Evolutionary conservation across 75 land plant species (phyloP).

Genomic region (Pseudotsuga menziesii): DNA sequence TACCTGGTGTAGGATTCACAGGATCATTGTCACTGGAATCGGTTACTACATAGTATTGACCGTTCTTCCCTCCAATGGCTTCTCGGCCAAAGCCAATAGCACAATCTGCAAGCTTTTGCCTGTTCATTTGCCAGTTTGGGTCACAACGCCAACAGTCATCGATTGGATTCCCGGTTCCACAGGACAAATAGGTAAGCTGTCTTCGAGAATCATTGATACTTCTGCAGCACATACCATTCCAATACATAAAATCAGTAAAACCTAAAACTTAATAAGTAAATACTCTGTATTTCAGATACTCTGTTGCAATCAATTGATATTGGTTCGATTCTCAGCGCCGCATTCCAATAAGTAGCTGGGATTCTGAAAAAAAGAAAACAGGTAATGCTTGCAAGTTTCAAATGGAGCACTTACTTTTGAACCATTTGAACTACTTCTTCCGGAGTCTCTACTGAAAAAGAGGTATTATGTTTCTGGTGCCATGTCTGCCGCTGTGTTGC

Average conservation of each 20-base stretch:
- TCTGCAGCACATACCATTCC: background rate
- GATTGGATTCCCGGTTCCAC: slow-evolving; percentile 37
- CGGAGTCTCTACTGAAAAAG: background rate
- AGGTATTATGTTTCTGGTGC: background rate
- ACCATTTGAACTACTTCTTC: slow-evolving; percentile 1
- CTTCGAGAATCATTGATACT: slow-evolving; percentile 10
- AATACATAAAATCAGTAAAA: background rate
- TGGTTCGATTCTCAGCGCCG: background rate
- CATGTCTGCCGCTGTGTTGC: too few species aligned
- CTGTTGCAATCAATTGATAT: background rate
- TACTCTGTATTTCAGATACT: background rate
- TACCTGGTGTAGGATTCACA: background rate
- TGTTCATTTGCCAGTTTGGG: slow-evolving; percentile 27
- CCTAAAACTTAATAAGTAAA: background rate
- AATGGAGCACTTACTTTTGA: background rate
- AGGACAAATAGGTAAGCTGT: slow-evolving; percentile 5
- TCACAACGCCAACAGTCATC: slow-evolving; percentile 45
- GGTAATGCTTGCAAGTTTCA: background rate
- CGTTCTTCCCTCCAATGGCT: slow-evolving; percentile 37
- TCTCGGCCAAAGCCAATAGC: slow-evolving; percentile 43
- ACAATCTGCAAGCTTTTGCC: slow-evolving; percentile 43
- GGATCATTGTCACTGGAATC: slow-evolving; percentile 54
- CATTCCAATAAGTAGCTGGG: background rate
- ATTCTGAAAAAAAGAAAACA: background rate
- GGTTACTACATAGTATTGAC: slow-evolving; percentile 35